A percentile compares a stretch with the other conserved stretches of the same genome.
Conservation (phyloP, 441 rosid genomes). For the Isatis lusitanica region DNA sequence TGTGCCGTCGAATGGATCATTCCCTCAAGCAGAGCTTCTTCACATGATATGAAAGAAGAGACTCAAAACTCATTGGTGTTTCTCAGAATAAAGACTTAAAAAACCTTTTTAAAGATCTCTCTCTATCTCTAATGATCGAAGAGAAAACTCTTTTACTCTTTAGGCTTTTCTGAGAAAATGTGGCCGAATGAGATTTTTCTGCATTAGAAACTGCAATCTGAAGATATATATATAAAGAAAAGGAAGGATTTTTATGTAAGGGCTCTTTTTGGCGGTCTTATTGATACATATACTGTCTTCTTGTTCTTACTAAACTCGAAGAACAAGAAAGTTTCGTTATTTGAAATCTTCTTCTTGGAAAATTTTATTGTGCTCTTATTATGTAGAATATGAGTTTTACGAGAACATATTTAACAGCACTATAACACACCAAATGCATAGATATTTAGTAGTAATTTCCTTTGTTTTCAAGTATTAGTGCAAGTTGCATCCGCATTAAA, state of each 20-base stretch:
- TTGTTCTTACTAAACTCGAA: conserved; percentile 13
- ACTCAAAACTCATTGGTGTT: conserved; percentile 24
- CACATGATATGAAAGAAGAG: conserved; percentile 36
- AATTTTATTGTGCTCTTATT: neutral
- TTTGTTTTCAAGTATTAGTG: neutral
- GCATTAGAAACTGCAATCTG: conserved; percentile 20
- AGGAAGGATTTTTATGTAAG: conserved; percentile 4
- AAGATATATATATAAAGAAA: neutral
- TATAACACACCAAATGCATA: neutral
- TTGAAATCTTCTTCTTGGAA: neutral
- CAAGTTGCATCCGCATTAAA: too few species aligned
- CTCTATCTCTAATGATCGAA: neutral
- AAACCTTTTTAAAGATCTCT: conserved; percentile 5
- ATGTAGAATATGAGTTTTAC: neutral
- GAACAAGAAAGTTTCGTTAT: neutral
- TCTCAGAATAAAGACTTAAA: conserved; percentile 26
- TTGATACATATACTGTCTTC: neutral
- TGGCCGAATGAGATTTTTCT: conserved; percentile 27
- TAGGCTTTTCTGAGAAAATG: conserved; percentile 15
- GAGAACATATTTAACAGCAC: neutral
- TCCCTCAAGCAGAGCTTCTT: conserved; percentile 95
- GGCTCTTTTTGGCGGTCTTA: neutral
- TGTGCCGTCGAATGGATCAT: conserved; percentile 76
- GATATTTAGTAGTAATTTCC: neutral
- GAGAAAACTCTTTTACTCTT: conserved; percentile 23